Evolutionary conservation across 805 yeast species (phyloP).

Genomic region (Candida awuae): DNA sequence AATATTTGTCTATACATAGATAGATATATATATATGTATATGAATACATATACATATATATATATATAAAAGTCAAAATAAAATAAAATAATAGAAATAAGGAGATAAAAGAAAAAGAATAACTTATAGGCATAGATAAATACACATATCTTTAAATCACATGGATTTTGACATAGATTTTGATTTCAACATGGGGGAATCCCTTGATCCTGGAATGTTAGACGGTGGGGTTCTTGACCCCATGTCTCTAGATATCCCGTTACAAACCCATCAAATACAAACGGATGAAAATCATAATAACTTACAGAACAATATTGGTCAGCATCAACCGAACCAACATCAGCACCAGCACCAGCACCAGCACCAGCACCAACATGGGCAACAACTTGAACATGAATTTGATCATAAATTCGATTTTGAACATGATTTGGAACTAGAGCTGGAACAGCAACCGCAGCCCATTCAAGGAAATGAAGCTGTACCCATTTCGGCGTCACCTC

Average conservation of each 20-base stretch:
- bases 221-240: too few species aligned
- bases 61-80: too few species aligned
- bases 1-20: too few species aligned
- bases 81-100: not conserved
- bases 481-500: constrained; percentile 13
- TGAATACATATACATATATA: not conserved
- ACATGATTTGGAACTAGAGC: not conserved
- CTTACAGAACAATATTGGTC: not conserved
- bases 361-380: not conserved
- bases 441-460: not conserved
- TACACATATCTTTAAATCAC: not conserved
- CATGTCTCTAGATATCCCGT: not conserved
- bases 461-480: too few species aligned
- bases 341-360: not conserved
- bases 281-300: too few species aligned
- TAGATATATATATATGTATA: not conserved
- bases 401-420: not conserved
- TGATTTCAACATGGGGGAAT: not conserved
- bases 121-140: not conserved
- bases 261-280: too few species aligned
- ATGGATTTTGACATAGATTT: not conserved
- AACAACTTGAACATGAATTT: not conserved
- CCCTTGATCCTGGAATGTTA: not conserved
- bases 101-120: not conserved
- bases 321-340: not conserved